Evolutionary conservation across 495 filamentous ascomycete genomes (phyloP).

Genomic region (Podospora comata): DNA sequence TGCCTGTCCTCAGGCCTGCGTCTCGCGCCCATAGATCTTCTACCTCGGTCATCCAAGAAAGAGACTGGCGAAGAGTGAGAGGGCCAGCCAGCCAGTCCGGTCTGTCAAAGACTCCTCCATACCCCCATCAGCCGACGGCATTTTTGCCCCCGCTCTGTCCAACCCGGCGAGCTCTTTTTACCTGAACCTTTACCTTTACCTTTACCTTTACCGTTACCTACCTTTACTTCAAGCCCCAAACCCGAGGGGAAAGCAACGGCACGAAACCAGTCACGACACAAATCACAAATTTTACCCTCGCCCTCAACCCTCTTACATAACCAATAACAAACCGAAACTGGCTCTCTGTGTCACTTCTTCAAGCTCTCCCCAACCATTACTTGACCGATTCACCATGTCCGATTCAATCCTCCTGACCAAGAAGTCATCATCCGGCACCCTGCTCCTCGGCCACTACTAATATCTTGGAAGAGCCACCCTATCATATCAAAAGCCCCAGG

Average conservation of each 20-base stretch:
- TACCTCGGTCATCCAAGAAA: neutral
- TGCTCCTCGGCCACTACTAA: conserved; percentile 20
- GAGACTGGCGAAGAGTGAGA: neutral
- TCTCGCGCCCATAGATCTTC: neutral
- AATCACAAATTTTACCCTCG: neutral
- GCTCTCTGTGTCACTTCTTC: neutral
- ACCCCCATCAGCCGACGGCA: conserved; percentile 21
- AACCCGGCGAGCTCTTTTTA: neutral
- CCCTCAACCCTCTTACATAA: neutral
- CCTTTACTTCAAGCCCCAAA: neutral
- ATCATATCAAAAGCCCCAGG: neutral
- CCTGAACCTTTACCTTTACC: no score
- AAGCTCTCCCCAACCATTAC: conserved; percentile 3
- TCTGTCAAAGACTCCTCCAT: conserved; percentile 6
- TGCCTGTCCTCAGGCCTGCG: conserved; percentile 17
- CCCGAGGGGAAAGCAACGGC: no score
- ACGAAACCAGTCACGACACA: no score
- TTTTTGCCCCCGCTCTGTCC: conserved; percentile 18
- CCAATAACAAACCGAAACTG: conserved; percentile 7
- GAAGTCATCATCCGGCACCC: conserved; percentile 19
- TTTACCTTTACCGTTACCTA: neutral
- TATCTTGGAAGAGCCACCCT: neutral
- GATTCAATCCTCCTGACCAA: conserved; percentile 18
- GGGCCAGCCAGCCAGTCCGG: neutral
- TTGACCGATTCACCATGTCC: conserved; percentile 17